phyloP scores from a whole-genome alignment of 768 basidiomycete species.

The Boletus eberwhitei region DNA sequence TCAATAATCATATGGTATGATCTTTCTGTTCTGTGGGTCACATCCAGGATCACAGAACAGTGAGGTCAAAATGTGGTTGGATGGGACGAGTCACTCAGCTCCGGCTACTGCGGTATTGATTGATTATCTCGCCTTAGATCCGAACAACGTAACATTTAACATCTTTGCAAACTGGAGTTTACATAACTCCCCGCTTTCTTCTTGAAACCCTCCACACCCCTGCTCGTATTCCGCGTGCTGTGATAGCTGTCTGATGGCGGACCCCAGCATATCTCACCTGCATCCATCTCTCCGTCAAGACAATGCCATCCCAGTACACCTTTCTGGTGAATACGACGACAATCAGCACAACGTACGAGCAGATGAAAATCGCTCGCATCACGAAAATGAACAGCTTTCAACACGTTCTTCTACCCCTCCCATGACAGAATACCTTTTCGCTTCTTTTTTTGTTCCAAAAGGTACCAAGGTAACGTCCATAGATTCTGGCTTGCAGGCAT shows the following conservation, averaged over 20 bases:
- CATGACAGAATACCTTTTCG: conserved; percentile 2
- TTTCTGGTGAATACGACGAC: conserved; percentile 33
- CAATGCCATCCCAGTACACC: conserved; percentile 52
- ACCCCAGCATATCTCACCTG: background rate
- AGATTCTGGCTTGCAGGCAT: background rate
- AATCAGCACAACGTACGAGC: conserved; percentile 1
- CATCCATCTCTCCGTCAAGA: conserved; percentile 53
- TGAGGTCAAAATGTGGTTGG: no score
- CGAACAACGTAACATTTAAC: background rate
- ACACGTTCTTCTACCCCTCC: background rate
- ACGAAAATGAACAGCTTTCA: background rate
- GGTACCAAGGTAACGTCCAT: background rate
- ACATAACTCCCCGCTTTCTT: background rate
- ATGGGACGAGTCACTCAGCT: no score
- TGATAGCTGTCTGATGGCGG: background rate
- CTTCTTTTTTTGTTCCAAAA: background rate
- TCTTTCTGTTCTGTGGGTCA: no score
- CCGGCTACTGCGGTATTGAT: no score
- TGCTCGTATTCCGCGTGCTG: background rate
- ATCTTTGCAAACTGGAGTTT: background rate
- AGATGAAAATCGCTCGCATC: conserved; percentile 6
- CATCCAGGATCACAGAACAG: no score
- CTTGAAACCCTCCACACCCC: no score
- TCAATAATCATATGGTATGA: no score
- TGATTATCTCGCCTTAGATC: background rate